Percentiles rank a stretch among this genome's conserved stretches.
Evolutionary conservation across 139 green algal genomes (phyloP).

Genomic region (Closterium sp.): DNA sequence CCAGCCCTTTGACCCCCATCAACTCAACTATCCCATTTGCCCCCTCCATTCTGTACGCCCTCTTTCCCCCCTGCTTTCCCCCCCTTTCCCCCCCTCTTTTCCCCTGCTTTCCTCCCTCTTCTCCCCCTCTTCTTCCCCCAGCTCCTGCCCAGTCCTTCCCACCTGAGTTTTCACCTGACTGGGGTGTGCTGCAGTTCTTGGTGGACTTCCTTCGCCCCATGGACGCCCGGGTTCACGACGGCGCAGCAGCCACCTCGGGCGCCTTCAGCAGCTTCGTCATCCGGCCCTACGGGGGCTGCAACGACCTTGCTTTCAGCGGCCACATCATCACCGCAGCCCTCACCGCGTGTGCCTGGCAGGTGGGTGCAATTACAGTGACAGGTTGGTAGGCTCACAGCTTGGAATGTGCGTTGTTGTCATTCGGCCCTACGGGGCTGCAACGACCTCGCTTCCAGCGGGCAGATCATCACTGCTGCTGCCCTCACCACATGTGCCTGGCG

Average conservation of each 20-base stretch:
- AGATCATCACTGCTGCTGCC: no score
- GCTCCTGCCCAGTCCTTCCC: neutral
- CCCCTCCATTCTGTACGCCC: no score
- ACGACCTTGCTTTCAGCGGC: constrained; percentile 50
- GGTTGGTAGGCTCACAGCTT: no score
- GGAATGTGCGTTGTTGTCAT: no score
- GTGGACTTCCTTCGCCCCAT: constrained; percentile 29
- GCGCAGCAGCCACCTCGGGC: neutral
- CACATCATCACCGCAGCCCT: constrained; percentile 40
- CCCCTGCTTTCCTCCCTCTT: neutral
- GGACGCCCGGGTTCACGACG: neutral
- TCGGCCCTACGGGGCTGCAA: no score
- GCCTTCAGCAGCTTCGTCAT: neutral
- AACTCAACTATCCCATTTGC: constrained; percentile 10
- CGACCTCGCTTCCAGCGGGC: no score
- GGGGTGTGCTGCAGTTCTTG: constrained; percentile 35
- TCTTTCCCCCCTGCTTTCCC: no score
- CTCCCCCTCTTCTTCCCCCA: neutral
- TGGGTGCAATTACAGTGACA: neutral
- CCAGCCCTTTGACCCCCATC: constrained; percentile 13
- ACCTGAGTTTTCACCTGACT: constrained; percentile 26
- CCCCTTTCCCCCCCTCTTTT: no score
- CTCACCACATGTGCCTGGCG: no score
- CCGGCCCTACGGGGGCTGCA: constrained; percentile 39
- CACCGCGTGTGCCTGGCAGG: constrained; percentile 38